Conservation (phyloP, 441 rosid species). For the Lagerstroemia fauriei region DNA sequence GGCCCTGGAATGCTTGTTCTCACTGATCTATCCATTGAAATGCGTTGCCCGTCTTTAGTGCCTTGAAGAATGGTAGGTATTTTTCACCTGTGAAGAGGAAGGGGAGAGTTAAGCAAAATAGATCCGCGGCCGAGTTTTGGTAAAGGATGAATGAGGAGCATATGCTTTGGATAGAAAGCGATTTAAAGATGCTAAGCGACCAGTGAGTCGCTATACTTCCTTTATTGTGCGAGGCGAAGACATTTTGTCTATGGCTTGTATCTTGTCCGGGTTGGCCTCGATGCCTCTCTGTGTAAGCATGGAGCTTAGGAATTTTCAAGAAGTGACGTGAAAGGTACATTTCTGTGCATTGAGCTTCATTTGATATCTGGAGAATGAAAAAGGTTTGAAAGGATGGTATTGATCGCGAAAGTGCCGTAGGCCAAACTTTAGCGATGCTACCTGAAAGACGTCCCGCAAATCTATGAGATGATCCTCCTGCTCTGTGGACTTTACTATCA, state of each 20-base stretch:
- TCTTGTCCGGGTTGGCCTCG: neutral
- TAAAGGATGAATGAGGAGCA: neutral
- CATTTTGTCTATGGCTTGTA: neutral
- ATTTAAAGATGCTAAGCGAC: neutral
- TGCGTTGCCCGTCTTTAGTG: too few species aligned
- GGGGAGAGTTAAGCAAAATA: too few species aligned
- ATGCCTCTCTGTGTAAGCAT: neutral
- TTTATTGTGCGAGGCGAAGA: neutral
- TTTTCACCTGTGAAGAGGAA: too few species aligned
- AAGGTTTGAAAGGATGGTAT: too few species aligned
- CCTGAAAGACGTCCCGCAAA: neutral
- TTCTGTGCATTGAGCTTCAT: neutral
- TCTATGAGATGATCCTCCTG: neutral
- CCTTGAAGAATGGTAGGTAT: too few species aligned
- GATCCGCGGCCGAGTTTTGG: neutral
- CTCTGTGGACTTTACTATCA: neutral
- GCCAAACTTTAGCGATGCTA: too few species aligned
- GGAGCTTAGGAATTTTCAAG: neutral
- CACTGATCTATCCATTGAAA: too few species aligned
- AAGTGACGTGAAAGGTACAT: neutral
- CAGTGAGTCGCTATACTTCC: neutral
- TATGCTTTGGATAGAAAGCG: neutral
- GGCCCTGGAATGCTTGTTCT: too few species aligned
- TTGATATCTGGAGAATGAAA: too few species aligned
- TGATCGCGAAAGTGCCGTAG: too few species aligned